Conservation (phyloP, 345 rosid genomes). For the Linum tenue region DNA sequence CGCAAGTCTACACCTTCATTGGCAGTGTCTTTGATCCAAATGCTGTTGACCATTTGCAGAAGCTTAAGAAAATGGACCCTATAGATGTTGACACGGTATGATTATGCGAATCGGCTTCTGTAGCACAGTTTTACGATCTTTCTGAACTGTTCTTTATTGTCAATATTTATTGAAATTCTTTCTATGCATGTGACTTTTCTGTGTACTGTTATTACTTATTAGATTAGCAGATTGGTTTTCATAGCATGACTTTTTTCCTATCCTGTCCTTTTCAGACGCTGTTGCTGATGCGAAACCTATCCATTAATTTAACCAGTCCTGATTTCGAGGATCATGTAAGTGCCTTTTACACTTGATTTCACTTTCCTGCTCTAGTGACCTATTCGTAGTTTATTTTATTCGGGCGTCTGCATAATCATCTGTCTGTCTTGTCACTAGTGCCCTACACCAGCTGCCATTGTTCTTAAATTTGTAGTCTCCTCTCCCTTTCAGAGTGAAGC, state of each 20-base stretch:
- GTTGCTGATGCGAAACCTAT: conserved; percentile 85
- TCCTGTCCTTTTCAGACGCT: conserved; percentile 46
- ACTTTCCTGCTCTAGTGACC: not conserved
- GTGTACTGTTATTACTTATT: too few relatives aligned
- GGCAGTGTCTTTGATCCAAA: conserved; percentile 83
- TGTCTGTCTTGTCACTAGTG: not conserved
- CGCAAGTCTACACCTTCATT: conserved; percentile 73
- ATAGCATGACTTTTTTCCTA: not conserved
- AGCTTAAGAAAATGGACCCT: conserved; percentile 77
- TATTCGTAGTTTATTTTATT: too few relatives aligned
- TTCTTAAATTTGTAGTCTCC: not conserved
- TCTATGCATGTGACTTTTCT: not conserved
- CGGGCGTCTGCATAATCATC: not conserved
- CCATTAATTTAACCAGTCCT: conserved; percentile 75
- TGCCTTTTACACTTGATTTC: conserved; percentile 10
- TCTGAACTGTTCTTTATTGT: too few relatives aligned
- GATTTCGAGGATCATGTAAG: conserved; percentile 92
- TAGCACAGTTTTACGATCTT: not conserved
- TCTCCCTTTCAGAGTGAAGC: not conserved
- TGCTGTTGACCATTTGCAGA: conserved; percentile 61
- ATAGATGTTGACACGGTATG: conserved; percentile 89
- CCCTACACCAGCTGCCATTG: not conserved
- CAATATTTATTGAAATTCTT: not conserved
- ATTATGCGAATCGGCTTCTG: not conserved
- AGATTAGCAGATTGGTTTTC: not conserved